These are phyloP conservation scores for Krasilnikovozyma curviuscula DNA, from an alignment of 768 basidiomycete species.

Conservation along the genomic window DNA sequence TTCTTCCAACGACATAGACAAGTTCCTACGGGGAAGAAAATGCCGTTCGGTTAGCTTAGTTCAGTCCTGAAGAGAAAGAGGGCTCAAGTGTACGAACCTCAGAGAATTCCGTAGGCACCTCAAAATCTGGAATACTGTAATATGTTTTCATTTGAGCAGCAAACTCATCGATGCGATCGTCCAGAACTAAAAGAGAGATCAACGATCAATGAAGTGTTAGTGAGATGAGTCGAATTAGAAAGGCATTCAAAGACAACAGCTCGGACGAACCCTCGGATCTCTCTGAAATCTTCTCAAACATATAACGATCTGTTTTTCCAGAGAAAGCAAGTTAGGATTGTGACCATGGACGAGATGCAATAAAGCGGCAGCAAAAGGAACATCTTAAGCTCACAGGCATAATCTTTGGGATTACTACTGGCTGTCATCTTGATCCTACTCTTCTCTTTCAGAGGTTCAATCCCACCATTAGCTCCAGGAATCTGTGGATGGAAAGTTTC, in stretches of 20 bases:
- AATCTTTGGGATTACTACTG: slow-evolving; percentile 20
- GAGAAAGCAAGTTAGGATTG: neutral
- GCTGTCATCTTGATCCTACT: slow-evolving; percentile 21
- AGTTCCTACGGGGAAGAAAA: slow-evolving; percentile 37
- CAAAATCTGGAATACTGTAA: slow-evolving; percentile 47
- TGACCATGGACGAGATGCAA: neutral
- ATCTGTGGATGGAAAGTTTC: slow-evolving; percentile 29
- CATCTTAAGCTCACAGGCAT: slow-evolving; percentile 15
- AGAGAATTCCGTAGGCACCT: slow-evolving; percentile 39
- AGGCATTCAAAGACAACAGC: neutral
- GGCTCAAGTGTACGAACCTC: neutral
- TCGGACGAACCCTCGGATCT: slow-evolving; percentile 49
- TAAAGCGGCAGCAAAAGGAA: neutral
- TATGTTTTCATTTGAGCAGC: slow-evolving; percentile 50
- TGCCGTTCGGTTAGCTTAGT: no score
- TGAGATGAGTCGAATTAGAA: no score
- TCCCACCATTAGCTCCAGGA: slow-evolving; percentile 10
- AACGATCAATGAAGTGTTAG: neutral
- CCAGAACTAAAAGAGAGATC: slow-evolving; percentile 38
- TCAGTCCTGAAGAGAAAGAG: neutral
- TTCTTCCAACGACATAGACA: slow-evolving; percentile 49
- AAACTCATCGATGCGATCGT: slow-evolving; percentile 70
- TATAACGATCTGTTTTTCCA: slow-evolving; percentile 44
- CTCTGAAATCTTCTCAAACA: slow-evolving; percentile 78
- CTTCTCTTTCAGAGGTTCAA: slow-evolving; percentile 5